A percentile compares a stretch with the other conserved stretches of the same genome.
phyloP scores from a whole-genome alignment of 2,329 filamentous ascomycete species.

The Chrysoporthe austroafricana region DNA sequence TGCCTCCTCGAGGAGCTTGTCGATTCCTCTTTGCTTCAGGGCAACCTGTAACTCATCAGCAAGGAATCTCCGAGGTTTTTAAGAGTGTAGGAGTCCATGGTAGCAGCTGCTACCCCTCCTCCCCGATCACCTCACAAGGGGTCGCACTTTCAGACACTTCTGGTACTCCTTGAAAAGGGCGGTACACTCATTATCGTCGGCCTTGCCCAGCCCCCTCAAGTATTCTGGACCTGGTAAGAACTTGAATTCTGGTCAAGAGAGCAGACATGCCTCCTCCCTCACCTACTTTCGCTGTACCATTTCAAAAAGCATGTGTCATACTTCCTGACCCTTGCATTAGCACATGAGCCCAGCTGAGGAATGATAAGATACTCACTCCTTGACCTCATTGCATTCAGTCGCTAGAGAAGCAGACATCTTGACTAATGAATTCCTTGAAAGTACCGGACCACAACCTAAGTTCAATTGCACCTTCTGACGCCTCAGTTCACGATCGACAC shows the following conservation, averaged over 20 bases:
- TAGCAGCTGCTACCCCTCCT: neutral
- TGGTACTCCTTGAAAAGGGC: conserved; percentile 87
- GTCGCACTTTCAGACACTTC: conserved; percentile 76
- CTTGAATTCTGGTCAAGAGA: conserved; percentile 12
- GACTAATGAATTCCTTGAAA: conserved; percentile 4
- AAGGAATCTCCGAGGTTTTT: neutral
- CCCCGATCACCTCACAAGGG: neutral
- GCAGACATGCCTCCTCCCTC: conserved; percentile 19
- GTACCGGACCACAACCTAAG: neutral
- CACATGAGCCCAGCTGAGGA: neutral
- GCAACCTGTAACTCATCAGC: conserved; percentile 65
- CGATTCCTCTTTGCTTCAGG: conserved; percentile 86
- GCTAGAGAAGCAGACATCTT: conserved; percentile 92
- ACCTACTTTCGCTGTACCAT: conserved; percentile 98
- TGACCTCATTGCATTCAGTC: conserved; percentile 91
- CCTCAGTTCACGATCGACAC: neutral
- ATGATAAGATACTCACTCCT: conserved; percentile 68
- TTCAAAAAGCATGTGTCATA: conserved; percentile 98
- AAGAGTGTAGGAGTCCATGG: neutral
- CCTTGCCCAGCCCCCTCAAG: conserved; percentile 79
- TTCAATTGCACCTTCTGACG: neutral
- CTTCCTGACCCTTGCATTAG: conserved; percentile 51
- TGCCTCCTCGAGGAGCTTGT: conserved; percentile 89
- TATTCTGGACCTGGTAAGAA: conserved; percentile 67
- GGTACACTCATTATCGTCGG: conserved; percentile 79